Evolutionary conservation across 257 asterid genomes (phyloP), one percentile per base, ranked within the genome.

Genomic region (Capsicum baccatum): DNA sequence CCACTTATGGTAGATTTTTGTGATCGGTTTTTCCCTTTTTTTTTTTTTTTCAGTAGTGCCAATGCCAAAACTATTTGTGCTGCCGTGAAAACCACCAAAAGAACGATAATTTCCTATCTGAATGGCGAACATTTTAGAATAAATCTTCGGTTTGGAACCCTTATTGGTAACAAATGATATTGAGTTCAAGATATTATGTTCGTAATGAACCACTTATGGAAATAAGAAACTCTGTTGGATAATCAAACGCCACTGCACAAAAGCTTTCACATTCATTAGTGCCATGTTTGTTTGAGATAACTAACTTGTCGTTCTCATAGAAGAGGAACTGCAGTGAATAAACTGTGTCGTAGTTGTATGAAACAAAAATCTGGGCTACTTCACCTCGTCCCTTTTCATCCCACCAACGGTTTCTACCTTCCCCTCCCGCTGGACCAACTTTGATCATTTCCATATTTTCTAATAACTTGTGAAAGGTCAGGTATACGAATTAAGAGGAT

Each of bases 21-120:
- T 26, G 33, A 1, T 26, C 33, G 33, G 33, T 26, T 26, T 26
- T 26, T 26, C 33, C 2, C 33, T 0, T 26, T 26, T 26, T 26
- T 26, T 26, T 26, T 0, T 26, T 26, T 26, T 26, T 26, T 26
- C 1, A 26, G 33, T 26, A 26, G 33, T 26, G 2, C 33, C 33
- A 3, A 90, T 76, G 13, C 79, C 3, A 4, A n/a, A 0, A 42
- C 59, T 50, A 0, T 79, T 42, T 4, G 83, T 58, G 42, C 0
- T 74, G 83, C 92, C 95, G 16, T 84, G 73, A 71, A 92, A 88
- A 15, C 92, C 93, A 37, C 86, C 86, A 37, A 90, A 90, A 56
- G 87, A 88, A 7, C 81, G 84, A 10, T 82, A 83, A 6, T 82
- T 80, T 52, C 91, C 91, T 4, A 90, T 85, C 35, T 50, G 59